Conservation (phyloP, 2,329 filamentous ascomycete genomes). For the Plenodomus biglobosus region DNA sequence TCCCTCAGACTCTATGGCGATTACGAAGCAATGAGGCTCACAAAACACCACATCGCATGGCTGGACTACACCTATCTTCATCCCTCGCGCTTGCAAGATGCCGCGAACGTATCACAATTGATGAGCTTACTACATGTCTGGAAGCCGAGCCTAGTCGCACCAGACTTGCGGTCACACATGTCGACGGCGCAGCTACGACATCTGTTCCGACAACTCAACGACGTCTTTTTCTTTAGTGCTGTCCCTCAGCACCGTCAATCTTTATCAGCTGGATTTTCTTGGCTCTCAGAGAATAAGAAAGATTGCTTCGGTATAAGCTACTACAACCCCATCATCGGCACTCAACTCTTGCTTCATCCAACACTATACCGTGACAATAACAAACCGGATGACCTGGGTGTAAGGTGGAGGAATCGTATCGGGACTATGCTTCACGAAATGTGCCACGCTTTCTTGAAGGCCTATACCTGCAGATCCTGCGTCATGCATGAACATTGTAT, state of each 20-base stretch:
- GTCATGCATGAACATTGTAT: constrained; percentile 9
- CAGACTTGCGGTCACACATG: constrained; percentile 9
- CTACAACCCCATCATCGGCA: constrained; percentile 15
- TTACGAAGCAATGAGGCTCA: constrained; percentile 19
- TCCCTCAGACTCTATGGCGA: constrained; percentile 12
- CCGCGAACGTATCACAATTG: constrained; percentile 6
- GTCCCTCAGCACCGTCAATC: constrained; percentile 7
- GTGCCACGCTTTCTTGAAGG: constrained; percentile 19
- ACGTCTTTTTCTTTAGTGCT: constrained; percentile 13
- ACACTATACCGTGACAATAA: constrained; percentile 9
- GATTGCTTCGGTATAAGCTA: constrained; percentile 13
- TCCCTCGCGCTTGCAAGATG: neutral
- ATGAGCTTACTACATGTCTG: constrained; percentile 9
- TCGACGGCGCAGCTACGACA: constrained; percentile 9
- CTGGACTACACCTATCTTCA: constrained; percentile 15
- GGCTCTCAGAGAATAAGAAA: constrained; percentile 3
- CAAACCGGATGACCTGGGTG: neutral
- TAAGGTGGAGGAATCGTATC: constrained; percentile 8
- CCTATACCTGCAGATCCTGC: constrained; percentile 16
- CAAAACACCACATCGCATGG: constrained; percentile 17
- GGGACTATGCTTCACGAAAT: constrained; percentile 22
- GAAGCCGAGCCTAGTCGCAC: constrained; percentile 8
- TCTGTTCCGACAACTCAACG: constrained; percentile 13
- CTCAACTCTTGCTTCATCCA: constrained; percentile 16
- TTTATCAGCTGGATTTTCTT: constrained; percentile 12